These are phyloP conservation scores for Zostera marina DNA, from an alignment of 116 monocot species.

Conservation along the genomic window DNA sequence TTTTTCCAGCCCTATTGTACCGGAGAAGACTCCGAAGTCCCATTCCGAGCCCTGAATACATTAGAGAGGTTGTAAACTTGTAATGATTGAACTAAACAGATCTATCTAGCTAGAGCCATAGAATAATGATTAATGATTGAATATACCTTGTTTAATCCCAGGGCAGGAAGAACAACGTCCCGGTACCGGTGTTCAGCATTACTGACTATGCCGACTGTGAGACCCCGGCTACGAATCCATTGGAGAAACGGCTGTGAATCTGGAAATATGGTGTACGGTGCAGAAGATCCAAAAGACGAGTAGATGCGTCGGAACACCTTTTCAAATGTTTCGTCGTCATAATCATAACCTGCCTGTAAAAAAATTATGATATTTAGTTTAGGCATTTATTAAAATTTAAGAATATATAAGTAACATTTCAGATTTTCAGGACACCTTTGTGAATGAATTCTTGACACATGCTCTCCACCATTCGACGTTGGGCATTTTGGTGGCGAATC, in stretches of 20 bases:
- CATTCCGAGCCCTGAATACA: slow-evolving; percentile 71
- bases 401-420: too few relatives aligned
- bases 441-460: slow-evolving; percentile 86
- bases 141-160: slow-evolving; percentile 67
- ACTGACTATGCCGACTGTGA: slow-evolving; percentile 81
- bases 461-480: slow-evolving; percentile 92
- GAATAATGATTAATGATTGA: too few relatives aligned
- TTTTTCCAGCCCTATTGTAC: slow-evolving; percentile 67
- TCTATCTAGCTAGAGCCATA: background rate
- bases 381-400: too few relatives aligned
- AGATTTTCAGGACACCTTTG: too few relatives aligned
- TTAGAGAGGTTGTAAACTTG: background rate
- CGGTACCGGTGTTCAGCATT: slow-evolving; percentile 83
- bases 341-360: slow-evolving; percentile 82
- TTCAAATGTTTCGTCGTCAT: slow-evolving; percentile 93
- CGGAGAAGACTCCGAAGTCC: slow-evolving; percentile 98
- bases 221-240: slow-evolving; percentile 60
- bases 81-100: background rate
- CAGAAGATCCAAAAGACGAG: slow-evolving; percentile 80
- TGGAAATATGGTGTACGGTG: slow-evolving; percentile 72
- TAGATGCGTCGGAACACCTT: slow-evolving; percentile 89
- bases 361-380: too few relatives aligned
- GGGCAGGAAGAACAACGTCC: slow-evolving; percentile 86
- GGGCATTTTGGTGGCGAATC: slow-evolving; percentile 69
- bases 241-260: slow-evolving; percentile 76